A percentile compares a stretch with the other conserved stretches of the same genome.
Evolutionary conservation across 106 monocot genomes (phyloP).

Genomic region (Acorus calamus): DNA sequence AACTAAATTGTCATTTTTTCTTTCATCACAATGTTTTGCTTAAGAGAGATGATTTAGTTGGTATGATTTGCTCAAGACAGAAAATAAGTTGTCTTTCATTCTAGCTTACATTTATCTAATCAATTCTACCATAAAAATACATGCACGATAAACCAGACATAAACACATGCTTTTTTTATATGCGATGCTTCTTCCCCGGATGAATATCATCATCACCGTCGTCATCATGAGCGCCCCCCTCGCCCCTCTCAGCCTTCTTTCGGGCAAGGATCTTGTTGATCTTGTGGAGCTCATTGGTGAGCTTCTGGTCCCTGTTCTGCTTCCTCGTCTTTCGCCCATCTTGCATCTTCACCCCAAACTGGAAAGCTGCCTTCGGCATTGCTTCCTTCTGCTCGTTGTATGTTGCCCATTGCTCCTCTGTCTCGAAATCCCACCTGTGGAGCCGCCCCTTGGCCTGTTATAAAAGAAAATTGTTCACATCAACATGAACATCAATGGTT

Average conservation of each 20-base stretch:
- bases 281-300: conserved; percentile 91
- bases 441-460: conserved; percentile 90
- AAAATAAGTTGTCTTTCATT: too few species aligned
- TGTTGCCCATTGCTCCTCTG: conserved; percentile 96
- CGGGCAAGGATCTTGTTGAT: conserved; percentile 88
- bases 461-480: not conserved
- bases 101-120: too few species aligned
- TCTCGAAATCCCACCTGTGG: conserved; percentile 98
- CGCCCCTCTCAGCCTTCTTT: conserved; percentile 60
- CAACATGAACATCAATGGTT: too few species aligned
- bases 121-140: too few species aligned
- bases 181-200: conserved; percentile 72
- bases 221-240: conserved; percentile 26
- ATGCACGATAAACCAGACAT: too few species aligned
- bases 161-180: conserved; percentile 16
- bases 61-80: too few species aligned
- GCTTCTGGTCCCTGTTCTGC: conserved; percentile 97
- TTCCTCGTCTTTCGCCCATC: conserved; percentile 97
- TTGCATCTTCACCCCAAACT: conserved; percentile 99
- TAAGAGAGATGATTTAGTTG: too few species aligned
- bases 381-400: conserved; percentile 99
- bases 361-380: conserved; percentile 98
- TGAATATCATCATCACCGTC: conserved; percentile 54
- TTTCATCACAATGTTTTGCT: too few species aligned
- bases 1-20: too few species aligned